Conservation (phyloP, 2,329 filamentous ascomycete species). For the Beauveria caledonica region DNA sequence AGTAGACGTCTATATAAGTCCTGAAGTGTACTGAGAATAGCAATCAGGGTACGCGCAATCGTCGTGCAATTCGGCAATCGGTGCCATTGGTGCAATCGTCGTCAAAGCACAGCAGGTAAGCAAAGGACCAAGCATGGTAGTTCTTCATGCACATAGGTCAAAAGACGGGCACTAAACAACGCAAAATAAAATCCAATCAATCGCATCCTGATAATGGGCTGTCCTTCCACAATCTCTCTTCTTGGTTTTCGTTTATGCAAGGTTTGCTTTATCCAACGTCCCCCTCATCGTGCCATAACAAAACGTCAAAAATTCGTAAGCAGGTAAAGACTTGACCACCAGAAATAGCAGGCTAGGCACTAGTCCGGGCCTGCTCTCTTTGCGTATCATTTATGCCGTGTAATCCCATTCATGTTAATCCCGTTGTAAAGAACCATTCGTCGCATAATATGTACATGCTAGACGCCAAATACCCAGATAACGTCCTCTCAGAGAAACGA, state of each 20-base stretch:
- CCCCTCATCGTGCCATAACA: background rate
- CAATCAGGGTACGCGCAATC: background rate
- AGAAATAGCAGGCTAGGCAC: background rate
- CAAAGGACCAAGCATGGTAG: background rate
- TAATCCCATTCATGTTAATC: conserved; percentile 5
- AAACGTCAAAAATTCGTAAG: conserved; percentile 2
- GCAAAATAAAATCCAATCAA: background rate
- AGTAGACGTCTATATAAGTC: background rate
- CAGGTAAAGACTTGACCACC: background rate
- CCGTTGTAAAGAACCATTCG: background rate
- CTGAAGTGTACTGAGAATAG: background rate
- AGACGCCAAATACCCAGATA: conserved; percentile 7
- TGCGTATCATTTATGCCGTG: conserved; percentile 7
- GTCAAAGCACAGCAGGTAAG: background rate
- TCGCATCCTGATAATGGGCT: background rate
- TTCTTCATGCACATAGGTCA: background rate
- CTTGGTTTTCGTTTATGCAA: conserved; percentile 7
- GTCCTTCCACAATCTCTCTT: background rate
- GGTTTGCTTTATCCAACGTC: conserved; percentile 1
- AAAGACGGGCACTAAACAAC: background rate
- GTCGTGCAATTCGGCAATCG: background rate
- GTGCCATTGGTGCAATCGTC: background rate
- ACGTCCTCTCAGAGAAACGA: background rate
- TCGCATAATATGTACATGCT: conserved; percentile 7
- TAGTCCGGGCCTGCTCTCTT: background rate